Evolutionary conservation across 2,329 filamentous ascomycete genomes (phyloP).

Genomic region (Fusarium phyllophilum): DNA sequence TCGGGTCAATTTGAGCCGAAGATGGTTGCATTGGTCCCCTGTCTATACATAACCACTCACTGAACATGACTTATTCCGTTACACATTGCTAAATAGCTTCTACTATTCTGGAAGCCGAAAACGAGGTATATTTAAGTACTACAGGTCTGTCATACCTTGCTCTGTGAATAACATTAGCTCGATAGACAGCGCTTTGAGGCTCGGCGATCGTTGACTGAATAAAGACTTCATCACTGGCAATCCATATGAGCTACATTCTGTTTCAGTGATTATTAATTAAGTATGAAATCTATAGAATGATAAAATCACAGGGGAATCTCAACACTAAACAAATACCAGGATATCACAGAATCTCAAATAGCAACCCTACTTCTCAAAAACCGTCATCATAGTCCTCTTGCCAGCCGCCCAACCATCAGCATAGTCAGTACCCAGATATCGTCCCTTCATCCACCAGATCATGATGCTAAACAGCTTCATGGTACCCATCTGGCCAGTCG

Average conservation of each 20-base stretch:
- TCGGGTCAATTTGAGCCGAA: not conserved
- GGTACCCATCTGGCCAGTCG: conserved; percentile 51
- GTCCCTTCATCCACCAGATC: conserved; percentile 53
- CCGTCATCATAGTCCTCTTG: conserved; percentile 46
- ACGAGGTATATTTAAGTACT: too few relatives aligned
- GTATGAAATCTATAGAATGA: not conserved
- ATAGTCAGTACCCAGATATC: conserved; percentile 51
- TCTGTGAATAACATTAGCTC: not conserved
- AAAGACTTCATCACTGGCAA: not conserved
- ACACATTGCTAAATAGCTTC: not conserved
- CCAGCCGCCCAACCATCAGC: conserved; percentile 47
- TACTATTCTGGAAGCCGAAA: not conserved
- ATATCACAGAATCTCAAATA: not conserved
- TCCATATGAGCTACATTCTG: too few relatives aligned
- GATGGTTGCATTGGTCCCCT: not conserved
- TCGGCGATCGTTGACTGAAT: too few relatives aligned
- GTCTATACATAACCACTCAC: not conserved
- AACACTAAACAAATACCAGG: not conserved
- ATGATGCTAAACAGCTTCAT: conserved; percentile 53
- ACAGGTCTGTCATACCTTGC: not conserved
- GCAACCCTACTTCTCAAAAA: conserved; percentile 46
- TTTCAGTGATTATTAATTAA: not conserved
- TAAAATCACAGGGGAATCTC: conserved; percentile 9
- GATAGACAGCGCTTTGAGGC: not conserved
- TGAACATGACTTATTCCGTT: not conserved